A percentile compares a stretch with the other conserved stretches of the same genome.
Conservation (phyloP, 768 basidiomycete genomes). For the Pisolithus tinctorius region DNA sequence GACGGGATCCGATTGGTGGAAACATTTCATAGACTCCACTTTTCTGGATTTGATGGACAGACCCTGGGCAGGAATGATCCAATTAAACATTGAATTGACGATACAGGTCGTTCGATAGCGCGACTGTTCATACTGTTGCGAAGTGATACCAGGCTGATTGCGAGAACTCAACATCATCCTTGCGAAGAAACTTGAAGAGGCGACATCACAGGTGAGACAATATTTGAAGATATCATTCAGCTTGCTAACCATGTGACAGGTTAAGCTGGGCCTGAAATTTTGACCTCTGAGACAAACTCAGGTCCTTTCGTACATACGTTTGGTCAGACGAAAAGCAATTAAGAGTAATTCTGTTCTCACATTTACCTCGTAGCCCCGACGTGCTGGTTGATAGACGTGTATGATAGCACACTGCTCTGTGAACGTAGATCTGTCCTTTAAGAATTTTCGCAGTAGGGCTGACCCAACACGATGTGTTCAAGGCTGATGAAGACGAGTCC, state of each 20-base stretch:
- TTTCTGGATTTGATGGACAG: constrained; percentile 10
- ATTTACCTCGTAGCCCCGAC: too few relatives aligned
- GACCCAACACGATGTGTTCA: too few relatives aligned
- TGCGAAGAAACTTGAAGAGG: constrained; percentile 7
- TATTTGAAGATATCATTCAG: not conserved
- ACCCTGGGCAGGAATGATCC: constrained; percentile 10
- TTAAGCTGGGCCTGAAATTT: constrained; percentile 7
- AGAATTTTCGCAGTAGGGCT: too few relatives aligned
- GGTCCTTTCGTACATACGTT: too few relatives aligned
- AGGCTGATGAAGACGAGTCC: too few relatives aligned
- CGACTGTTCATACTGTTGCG: not conserved
- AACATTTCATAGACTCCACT: constrained; percentile 8
- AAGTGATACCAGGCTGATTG: constrained; percentile 3
- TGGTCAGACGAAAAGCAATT: not conserved
- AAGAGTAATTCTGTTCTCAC: not conserved
- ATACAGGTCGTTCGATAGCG: too few relatives aligned
- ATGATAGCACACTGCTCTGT: too few relatives aligned
- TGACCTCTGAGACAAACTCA: not conserved
- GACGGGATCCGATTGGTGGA: too few relatives aligned
- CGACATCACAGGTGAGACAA: constrained; percentile 4
- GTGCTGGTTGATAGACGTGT: too few relatives aligned
- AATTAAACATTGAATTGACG: not conserved
- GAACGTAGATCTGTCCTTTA: too few relatives aligned
- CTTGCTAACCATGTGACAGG: not conserved
- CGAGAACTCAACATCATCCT: constrained; percentile 7